Conservation (phyloP, 768 basidiomycete species). For the Amanita inopinata region DNA sequence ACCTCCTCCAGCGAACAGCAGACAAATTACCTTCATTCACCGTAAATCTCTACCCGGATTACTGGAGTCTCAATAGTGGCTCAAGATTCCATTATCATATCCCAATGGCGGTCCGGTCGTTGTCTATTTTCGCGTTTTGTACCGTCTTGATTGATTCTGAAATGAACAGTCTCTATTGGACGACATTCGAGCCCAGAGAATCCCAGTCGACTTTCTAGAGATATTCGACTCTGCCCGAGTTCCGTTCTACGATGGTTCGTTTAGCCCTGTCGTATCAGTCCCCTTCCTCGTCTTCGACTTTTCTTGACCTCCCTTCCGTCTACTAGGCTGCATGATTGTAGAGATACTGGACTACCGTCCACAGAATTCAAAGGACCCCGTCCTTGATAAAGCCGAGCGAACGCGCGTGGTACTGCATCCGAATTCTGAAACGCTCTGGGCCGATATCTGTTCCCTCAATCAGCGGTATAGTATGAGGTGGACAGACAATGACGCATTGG, state of each 20-base stretch:
- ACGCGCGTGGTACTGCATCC: conserved; percentile 73
- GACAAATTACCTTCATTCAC: conserved; percentile 62
- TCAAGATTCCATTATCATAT: conserved; percentile 77
- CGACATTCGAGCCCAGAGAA: conserved; percentile 73
- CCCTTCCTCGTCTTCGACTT: too few relatives aligned
- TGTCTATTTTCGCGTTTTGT: conserved; percentile 4
- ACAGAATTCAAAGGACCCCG: conserved; percentile 44
- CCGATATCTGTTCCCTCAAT: conserved; percentile 67
- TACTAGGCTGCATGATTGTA: conserved; percentile 76
- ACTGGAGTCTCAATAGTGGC: conserved; percentile 77
- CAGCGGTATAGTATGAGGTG: conserved; percentile 47
- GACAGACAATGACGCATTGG: conserved; percentile 64
- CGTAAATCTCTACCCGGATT: conserved; percentile 66
- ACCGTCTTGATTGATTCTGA: conserved; percentile 4
- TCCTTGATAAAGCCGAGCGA: conserved; percentile 45
- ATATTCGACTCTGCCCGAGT: conserved; percentile 64
- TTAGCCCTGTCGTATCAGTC: neutral
- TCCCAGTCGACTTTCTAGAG: conserved; percentile 80
- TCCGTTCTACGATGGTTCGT: conserved; percentile 77
- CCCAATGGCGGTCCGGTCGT: conserved; percentile 48
- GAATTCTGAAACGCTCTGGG: conserved; percentile 68
- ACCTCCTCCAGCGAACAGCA: conserved; percentile 49
- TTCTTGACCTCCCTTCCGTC: neutral
- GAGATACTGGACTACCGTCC: conserved; percentile 74
- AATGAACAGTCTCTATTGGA: conserved; percentile 60